Base-by-base conservation (phyloP, 352 stramenopile species). In the Globisporangium radiosum region DNA sequence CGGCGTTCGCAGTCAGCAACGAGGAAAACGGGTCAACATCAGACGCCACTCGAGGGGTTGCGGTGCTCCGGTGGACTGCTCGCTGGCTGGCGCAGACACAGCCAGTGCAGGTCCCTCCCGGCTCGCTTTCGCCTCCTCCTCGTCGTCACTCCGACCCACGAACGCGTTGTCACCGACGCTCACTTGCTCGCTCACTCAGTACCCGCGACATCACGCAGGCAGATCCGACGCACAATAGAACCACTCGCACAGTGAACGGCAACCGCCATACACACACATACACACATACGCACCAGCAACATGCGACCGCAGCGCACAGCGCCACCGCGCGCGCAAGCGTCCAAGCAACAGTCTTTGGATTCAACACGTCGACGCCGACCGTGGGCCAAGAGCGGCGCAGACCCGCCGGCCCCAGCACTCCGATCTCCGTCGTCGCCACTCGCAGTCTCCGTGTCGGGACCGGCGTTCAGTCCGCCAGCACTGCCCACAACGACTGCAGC, bases 371-470 rank as follows among this genome's bases (percentile, higher is more conserved):
- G 19, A 19, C 39, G 19, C 15, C 52, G 45, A 25, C 45, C 45
- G 17, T 25, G 39, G 25, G 1, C 17, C 4, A 11, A 19, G 0
- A 39, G n/a, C 5, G 10, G 1, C 37, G 9, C 52, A 25, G 40
- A 57, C 9, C 7, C 4, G 4, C 4, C 52, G 8, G 15, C 8
- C 5, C n/a, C 39, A 11, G 39, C 52, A 8, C 8, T 13, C 17
- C 33, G 40, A 39, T 47, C 52, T 2, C 14, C 45, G 17, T 45
- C 33, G 52, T 60, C 33, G 47, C 58, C 59, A 15, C 59, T 64
- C 53, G 52, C 59, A 15, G 59, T 56, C 13, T 64, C 59, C 11
- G 52, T 64, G 15, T 64, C 59, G 1, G 53, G 33, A 2, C 52
- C 54, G 5, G 15, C 38, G 44, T 64, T 59, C 43, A 44, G 47